These are phyloP conservation scores for Ophiostoma sp. DNA, from an alignment of 2,329 filamentous ascomycete genomes.

Conservation along the genomic window DNA sequence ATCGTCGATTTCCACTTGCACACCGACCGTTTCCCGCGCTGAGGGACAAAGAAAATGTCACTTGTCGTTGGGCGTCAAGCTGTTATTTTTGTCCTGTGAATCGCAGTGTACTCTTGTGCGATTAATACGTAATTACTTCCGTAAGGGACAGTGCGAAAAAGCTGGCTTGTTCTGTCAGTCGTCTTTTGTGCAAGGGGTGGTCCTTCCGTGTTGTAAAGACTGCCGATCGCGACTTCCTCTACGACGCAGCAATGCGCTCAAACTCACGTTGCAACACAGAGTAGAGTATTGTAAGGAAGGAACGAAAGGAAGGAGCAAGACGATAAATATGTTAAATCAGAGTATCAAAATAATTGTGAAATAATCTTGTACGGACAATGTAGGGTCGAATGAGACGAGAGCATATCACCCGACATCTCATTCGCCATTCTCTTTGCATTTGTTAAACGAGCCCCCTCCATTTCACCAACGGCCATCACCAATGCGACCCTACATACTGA, in stretches of 20 bases:
- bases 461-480: background rate
- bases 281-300: too few species aligned
- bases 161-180: background rate
- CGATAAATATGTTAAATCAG: background rate
- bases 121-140: too few species aligned
- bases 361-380: background rate
- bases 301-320: background rate
- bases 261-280: too few species aligned
- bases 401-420: background rate
- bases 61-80: background rate
- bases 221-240: background rate
- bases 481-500: background rate
- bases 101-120: background rate
- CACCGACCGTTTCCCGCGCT: background rate
- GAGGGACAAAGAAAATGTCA: background rate
- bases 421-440: background rate
- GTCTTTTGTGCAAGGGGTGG: too few species aligned
- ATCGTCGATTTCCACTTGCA: slow-evolving; percentile 3
- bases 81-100: background rate
- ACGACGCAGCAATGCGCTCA: background rate
- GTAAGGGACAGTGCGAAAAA: background rate
- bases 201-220: background rate
- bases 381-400: background rate
- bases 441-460: background rate
- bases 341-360: background rate